These are phyloP conservation scores for Dioscorea dumetorum DNA, from an alignment of 106 monocot species.

Conservation along the genomic window DNA sequence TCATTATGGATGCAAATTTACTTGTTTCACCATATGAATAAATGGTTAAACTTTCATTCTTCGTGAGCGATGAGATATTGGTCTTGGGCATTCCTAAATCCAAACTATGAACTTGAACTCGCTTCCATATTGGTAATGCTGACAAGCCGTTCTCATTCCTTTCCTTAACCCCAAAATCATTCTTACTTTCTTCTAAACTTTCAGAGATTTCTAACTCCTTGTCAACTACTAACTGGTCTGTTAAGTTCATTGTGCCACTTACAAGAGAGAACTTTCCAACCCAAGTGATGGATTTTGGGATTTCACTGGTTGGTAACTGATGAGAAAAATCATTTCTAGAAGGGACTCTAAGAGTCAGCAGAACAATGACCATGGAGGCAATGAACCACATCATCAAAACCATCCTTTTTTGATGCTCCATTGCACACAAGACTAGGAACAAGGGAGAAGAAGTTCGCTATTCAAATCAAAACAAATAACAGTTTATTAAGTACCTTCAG, in stretches of 20 bases:
- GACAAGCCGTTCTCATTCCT: not conserved
- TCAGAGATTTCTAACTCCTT: not conserved
- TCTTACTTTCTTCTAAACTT: not conserved
- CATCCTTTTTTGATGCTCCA: constrained; percentile 7
- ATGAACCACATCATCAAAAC: constrained; percentile 26
- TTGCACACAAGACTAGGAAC: not conserved
- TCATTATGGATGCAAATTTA: constrained; percentile 1
- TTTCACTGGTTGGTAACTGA: constrained; percentile 4
- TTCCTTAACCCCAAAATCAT: not conserved
- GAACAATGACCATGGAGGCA: constrained; percentile 21
- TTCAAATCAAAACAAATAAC: not conserved
- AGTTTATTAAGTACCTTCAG: not conserved
- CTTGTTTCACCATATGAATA: not conserved
- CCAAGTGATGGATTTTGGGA: not conserved
- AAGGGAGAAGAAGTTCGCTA: too few species aligned
- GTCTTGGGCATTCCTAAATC: not conserved
- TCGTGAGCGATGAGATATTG: too few species aligned
- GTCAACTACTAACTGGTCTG: too few species aligned
- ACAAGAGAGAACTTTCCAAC: constrained; percentile 23
- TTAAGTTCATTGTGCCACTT: constrained; percentile 23
- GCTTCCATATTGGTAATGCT: not conserved
- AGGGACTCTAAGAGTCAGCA: constrained; percentile 31
- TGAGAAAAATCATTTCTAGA: constrained; percentile 14
- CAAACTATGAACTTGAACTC: not conserved
- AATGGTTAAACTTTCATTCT: too few species aligned